Percentiles rank a stretch among this genome's conserved stretches.
Evolutionary conservation across 2,329 filamentous ascomycete genomes (phyloP).

Genomic region (Alternaria solani): DNA sequence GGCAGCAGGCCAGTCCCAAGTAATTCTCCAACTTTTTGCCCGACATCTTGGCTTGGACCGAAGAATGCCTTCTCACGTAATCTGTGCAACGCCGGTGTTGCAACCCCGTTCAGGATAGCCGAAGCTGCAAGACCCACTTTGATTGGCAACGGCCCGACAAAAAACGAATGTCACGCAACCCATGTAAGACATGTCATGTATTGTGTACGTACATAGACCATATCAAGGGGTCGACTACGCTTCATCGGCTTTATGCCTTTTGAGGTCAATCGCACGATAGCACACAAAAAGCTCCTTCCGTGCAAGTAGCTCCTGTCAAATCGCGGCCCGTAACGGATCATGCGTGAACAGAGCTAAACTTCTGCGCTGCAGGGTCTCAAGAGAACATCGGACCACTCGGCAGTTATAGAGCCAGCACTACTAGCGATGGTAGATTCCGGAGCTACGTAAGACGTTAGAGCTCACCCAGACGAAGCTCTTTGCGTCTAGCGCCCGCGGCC

Average conservation of each 20-base stretch:
- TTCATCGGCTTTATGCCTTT: neutral
- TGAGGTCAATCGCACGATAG: neutral
- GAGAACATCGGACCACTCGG: neutral
- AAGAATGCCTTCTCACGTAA: neutral
- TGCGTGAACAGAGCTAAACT: neutral
- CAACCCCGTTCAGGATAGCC: neutral
- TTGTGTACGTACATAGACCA: neutral
- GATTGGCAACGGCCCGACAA: slow-evolving; percentile 9
- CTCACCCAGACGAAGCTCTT: neutral
- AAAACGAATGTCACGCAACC: neutral
- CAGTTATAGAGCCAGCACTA: neutral
- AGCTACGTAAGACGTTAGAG: neutral
- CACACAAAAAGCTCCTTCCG: neutral
- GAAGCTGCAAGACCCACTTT: neutral
- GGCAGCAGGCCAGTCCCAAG: neutral
- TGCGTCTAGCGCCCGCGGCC: neutral
- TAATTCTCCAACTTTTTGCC: neutral
- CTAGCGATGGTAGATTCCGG: neutral
- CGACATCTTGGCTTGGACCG: neutral
- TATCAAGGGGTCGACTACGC: neutral
- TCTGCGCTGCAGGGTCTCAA: neutral
- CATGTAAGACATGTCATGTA: neutral
- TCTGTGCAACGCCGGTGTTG: neutral
- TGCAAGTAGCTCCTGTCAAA: neutral
- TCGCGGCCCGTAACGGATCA: neutral